Percentiles rank a stretch among this genome's conserved stretches.
Conservation (phyloP, 73 alveolate species). For the Symbiodinium pilosum region DNA sequence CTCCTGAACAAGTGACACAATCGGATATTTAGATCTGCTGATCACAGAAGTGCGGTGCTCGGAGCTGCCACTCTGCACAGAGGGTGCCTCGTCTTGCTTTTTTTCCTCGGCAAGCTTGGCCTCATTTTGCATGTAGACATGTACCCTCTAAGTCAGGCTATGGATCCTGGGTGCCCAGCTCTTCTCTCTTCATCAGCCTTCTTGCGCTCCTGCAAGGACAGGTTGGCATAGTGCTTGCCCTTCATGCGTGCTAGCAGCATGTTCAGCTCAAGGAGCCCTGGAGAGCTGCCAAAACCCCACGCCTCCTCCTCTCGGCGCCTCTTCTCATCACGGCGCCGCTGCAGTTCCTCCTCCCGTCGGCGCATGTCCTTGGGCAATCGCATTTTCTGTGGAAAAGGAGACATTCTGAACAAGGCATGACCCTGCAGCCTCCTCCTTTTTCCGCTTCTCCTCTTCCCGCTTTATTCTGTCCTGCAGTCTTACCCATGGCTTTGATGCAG, state of each 20-base stretch:
- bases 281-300: too few species aligned
- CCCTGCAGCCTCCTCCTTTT: conserved; percentile 52
- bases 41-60: not conserved
- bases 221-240: too few species aligned
- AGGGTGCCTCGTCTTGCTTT: conserved; percentile 40
- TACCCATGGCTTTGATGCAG: not conserved
- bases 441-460: conserved; percentile 73
- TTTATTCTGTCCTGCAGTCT: conserved; percentile 30
- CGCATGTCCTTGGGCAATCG: conserved; percentile 53
- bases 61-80: not conserved
- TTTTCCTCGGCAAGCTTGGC: conserved; percentile 72
- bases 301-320: conserved; percentile 84
- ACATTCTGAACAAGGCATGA: too few species aligned
- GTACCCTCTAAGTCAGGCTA: not conserved
- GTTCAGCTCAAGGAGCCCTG: too few species aligned
- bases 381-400: too few species aligned
- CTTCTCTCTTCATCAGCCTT: conserved; percentile 66
- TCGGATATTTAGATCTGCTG: not conserved
- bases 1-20: conserved; percentile 18
- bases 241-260: too few species aligned
- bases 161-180: not conserved
- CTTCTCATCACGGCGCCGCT: conserved; percentile 79
- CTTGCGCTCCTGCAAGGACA: conserved; percentile 31
- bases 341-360: conserved; percentile 84
- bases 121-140: not conserved